Evolutionary conservation across 2,329 filamentous ascomycete genomes (phyloP), one percentile per base, ranked within the genome.

Genomic region (Atkinsonella texensis): DNA sequence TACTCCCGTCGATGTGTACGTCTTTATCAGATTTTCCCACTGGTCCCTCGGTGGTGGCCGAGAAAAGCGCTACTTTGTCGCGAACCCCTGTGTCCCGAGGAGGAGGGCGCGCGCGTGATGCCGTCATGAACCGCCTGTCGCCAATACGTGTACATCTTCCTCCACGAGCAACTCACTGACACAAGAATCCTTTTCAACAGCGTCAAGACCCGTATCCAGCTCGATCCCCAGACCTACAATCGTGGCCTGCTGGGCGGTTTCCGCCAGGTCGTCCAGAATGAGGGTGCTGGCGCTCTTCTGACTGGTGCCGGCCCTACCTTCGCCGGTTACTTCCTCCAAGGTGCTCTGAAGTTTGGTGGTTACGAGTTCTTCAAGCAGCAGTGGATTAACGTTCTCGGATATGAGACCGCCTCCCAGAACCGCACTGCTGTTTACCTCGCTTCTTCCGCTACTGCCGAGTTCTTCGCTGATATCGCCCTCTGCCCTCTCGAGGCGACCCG

Each of bases 1-100:
- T 65, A 98, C 93, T 62, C 93, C 93, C 68, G 89, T 98, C 73
- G 93, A 98, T 87, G 93, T 98, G 91, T 97, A 93, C 74, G 91
- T 23, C 20, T 87, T 45, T n/a, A n/a, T 9, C 2, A n/a, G 15
- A 7, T 12, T 43, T 43, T 13, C 18, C 4, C 20, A 23, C n/a
- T 13, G 8, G 33, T 39, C 20, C 4, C 8, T 32, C 9, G 8
- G 18, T 8, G 15, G 3, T 40, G 10, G 31, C 48, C 20, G 20
- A 23, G 20, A 23, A 23, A 23, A 23, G 20, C 4, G 20, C 17
- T 20, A 5, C 11, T 9, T 42, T 42, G 11, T 18, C 12, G 31
- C 31, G 18, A 44, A 39, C 31, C 15, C 23, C 15, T 12, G 20
- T 46, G 43, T 42, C 43, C n/a, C 49, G 20, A 23, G 20, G 33